Base-by-base conservation (phyloP, 139 green algal genomes). In the Coccomyxa sp. region DNA sequence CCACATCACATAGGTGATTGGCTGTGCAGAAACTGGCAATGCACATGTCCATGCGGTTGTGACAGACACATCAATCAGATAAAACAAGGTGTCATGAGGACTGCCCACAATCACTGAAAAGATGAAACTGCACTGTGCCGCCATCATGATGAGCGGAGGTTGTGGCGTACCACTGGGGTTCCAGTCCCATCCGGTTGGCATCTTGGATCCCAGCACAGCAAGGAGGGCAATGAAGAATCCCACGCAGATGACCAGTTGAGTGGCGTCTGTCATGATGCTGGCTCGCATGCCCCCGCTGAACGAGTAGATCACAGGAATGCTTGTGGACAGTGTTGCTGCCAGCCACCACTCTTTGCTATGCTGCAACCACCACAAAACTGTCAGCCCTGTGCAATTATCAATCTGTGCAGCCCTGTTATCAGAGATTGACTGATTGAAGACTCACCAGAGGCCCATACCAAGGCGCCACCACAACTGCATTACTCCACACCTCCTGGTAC, bases 401-500 rank as follows among this genome's bases (percentile, higher is more conserved):
- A 71, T 3, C 63, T 71, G 63, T 21, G 63, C 18, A 71, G 18
- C 63, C 63, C 7, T 71, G 21, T 25, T 71, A 28, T 9, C 63
- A 11, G 63, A 71, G 63, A 15, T 1, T 21, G 21, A 71, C 21
- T 71, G 7, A 71, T 74, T 30, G 27, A 83, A 31, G 30, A 10
- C 59, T n/a, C 76, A 85, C 82, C 77, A 71, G 21, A 4, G 63
- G 21, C 21, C 83, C 83, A 67, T 83, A 86, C 25, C 82, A 86
- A 27, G 77, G 77, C 9, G 57, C 83, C 67, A 86, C 83, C 21
- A 87, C 84, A 15, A 87, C 25, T 12, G 84, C 84, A 82, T 84
- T 87, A 31, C 71, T 81, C 84, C 84, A 87, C 4, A 87, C 84
- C 67, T 87, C 84, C 45, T 87, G 84, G 57, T 79, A 87, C 59